Evolutionary conservation across 768 basidiomycete genomes (phyloP), one percentile per base, ranked within the genome.

Genomic region (Pluteus cervinus): DNA sequence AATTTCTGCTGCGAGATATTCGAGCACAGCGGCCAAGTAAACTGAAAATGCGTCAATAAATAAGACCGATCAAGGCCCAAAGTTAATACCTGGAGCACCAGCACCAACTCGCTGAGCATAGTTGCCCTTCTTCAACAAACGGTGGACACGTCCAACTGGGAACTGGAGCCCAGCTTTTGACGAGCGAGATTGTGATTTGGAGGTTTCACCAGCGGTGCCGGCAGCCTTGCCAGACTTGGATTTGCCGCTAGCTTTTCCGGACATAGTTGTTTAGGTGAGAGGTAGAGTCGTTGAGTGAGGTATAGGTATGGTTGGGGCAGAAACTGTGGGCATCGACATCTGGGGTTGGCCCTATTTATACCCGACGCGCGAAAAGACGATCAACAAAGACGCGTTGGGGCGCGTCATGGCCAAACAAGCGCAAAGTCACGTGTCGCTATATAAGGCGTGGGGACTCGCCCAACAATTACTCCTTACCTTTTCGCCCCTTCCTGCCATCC

Each of bases 1-100:
- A 58, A 87, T 86, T 62, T 87, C 84, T 37, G 84, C 84, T 38
- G 83, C 79, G 47, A 87, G 76, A 56, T 87, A 84, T 58, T 86
- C 85, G 49, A 86, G 74, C 48, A 86, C 82, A 18, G 82, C 83
- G 23, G 83, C 84, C 45, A 86, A 76, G 62, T 86, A 86, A 44
- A 87, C 81, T 78, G 41, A 18, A 47, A 10, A 8, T 18, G 20
- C 0, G 32, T 41, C 9, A 25, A 40, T 21, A 36, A 20, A 37
- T 41, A 28, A 35, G 41, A 29, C 15, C 41, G 26, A 15, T 22
- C 20, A 24, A 12, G n/a, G 25, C 31, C 3, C 15, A 23, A 21
- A 16, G 39, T 17, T 15, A 20, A 21, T 46, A 75, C 75, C 75
- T 48, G 83, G 81, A 41, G 84, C 80, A 59, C 82, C 81, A 33